Conservation (phyloP, 176 grass and related monocot genomes). For the Juncus effusus region DNA sequence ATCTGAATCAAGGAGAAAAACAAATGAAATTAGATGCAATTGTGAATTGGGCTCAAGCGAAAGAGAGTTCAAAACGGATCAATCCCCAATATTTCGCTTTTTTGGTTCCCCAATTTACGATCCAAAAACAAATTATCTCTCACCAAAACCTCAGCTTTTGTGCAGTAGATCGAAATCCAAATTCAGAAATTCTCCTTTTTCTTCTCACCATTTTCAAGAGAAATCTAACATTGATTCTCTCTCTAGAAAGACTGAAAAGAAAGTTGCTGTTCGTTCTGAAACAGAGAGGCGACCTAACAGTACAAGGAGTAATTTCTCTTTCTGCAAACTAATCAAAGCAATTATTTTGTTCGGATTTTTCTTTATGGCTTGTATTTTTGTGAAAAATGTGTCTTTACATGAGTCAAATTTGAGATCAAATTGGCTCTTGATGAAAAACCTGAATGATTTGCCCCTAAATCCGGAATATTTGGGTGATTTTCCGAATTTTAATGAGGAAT, state of each 20-base stretch:
- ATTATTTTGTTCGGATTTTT: neutral
- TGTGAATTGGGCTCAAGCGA: neutral
- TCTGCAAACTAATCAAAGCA: neutral
- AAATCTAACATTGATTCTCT: neutral
- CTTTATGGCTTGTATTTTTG: neutral
- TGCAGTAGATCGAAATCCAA: neutral
- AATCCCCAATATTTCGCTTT: conserved; percentile 7
- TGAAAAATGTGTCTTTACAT: neutral
- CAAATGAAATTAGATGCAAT: conserved; percentile 7
- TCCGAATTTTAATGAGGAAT: conserved; percentile 3
- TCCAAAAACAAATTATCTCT: conserved; percentile 5
- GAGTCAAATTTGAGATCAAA: conserved; percentile 6
- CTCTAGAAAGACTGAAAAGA: conserved; percentile 3
- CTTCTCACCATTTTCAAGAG: conserved; percentile 7
- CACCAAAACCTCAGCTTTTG: neutral
- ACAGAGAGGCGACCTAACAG: neutral
- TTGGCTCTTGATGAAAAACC: neutral
- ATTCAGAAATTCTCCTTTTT: conserved; percentile 1
- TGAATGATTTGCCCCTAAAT: conserved; percentile 1
- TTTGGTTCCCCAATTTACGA: conserved; percentile 1
- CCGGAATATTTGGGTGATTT: neutral
- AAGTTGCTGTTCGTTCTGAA: neutral
- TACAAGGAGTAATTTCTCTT: conserved; percentile 6
- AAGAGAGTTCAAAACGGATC: conserved; percentile 8
- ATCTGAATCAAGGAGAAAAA: neutral